Conservation (phyloP, 2,329 filamentous ascomycete genomes). For the Aspergillus melleus region DNA sequence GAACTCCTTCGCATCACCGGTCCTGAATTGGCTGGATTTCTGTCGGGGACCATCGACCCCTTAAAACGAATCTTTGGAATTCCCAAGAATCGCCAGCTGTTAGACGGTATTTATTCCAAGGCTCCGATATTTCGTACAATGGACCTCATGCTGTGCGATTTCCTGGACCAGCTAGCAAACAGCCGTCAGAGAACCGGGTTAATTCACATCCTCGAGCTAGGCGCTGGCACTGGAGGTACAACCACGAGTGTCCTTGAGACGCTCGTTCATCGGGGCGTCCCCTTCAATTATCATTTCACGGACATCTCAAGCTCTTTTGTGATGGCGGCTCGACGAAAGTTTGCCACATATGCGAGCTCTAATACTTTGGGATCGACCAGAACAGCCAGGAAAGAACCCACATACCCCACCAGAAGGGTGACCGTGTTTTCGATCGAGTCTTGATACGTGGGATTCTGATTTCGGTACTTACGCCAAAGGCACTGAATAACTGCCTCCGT, state of each 20-base stretch:
- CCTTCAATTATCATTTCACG: conserved; percentile 36
- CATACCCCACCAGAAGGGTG: too few species aligned
- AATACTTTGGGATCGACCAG: too few species aligned
- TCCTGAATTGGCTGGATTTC: conserved; percentile 36
- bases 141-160: conserved; percentile 6
- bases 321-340: conserved; percentile 22
- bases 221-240: conserved; percentile 40
- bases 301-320: conserved; percentile 34
- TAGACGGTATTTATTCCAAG: conserved; percentile 41
- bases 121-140: conserved; percentile 27
- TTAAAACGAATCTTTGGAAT: conserved; percentile 43
- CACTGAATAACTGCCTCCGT: too few species aligned
- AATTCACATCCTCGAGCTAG: conserved; percentile 38
- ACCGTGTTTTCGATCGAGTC: too few species aligned
- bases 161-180: not conserved
- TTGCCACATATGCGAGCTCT: conserved; percentile 18
- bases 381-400: too few species aligned
- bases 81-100: conserved; percentile 22
- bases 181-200: not conserved
- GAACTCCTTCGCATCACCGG: conserved; percentile 37
- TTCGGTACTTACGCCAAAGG: too few species aligned
- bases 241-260: conserved; percentile 26
- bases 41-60: conserved; percentile 38
- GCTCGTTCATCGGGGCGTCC: conserved; percentile 18
- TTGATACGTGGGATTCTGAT: too few species aligned